Conservation (phyloP, 306 rosid genomes). For the Begonia masoniana region DNA sequence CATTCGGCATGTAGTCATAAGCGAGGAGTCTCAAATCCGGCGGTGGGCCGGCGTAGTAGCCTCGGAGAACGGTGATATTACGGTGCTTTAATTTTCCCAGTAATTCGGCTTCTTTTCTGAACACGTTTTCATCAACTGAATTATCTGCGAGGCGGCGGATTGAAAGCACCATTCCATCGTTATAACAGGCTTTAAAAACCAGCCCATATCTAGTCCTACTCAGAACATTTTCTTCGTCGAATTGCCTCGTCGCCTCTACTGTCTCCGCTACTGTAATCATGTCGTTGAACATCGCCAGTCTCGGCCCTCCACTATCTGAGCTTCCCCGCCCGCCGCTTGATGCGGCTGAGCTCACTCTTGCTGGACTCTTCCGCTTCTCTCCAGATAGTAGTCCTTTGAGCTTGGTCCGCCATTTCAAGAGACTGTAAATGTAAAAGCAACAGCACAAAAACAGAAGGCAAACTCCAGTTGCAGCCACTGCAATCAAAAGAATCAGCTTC, state of each 20-base stretch:
- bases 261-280: constrained; percentile 85
- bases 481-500: constrained; percentile 48
- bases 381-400: constrained; percentile 52
- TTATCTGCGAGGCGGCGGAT: constrained; percentile 74
- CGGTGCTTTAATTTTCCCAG: constrained; percentile 72
- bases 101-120: constrained; percentile 79
- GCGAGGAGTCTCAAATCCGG: constrained; percentile 65
- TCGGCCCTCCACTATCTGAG: constrained; percentile 75
- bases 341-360: constrained; percentile 58
- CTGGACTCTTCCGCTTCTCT: constrained; percentile 74
- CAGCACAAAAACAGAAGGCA: constrained; percentile 43
- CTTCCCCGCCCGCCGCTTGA: constrained; percentile 84
- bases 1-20: constrained; percentile 94
- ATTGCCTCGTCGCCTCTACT: constrained; percentile 75
- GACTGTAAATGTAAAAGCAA: constrained; percentile 75
- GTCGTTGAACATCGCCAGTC: constrained; percentile 77
- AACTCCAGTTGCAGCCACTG: constrained; percentile 42
- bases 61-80: constrained; percentile 83
- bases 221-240: constrained; percentile 90
- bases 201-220: constrained; percentile 70
- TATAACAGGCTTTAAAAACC: constrained; percentile 81
- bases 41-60: constrained; percentile 70
- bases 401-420: constrained; percentile 73
- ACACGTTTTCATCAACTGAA: constrained; percentile 57
- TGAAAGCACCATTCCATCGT: constrained; percentile 86